Evolutionary conservation across 768 basidiomycete genomes (phyloP), one percentile per base, ranked within the genome.

Genomic region (Coprinopsis strossmayeri): DNA sequence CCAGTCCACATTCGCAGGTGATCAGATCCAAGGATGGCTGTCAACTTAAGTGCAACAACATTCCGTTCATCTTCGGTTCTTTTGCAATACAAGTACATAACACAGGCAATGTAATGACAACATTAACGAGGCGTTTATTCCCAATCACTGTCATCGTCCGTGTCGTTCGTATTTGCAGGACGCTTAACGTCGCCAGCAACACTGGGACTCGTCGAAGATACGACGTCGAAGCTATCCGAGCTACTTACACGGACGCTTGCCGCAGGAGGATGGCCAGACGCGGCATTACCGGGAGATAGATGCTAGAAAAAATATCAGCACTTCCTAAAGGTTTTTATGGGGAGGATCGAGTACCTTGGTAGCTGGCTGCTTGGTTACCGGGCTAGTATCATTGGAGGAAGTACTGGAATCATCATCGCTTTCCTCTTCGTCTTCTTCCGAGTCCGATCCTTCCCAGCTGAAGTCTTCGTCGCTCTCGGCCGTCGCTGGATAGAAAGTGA

Each of bases 401-500:
- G 10, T 32, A 3, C 30, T 32, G 9, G 30, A 32, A 15, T 32
- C 30, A 15, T 39, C 47, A n/a, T 23, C 39, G 20, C 17, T n/a
- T 12, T 47, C 34, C 20, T 26, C 25, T 9, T 9, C 12, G 17
- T 43, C 34, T 11, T 23, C 35, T 5, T 50, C 45, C 13, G 92
- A 90, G 53, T 90, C 91, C 44, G 92, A 91, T 51, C 90, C 90
- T 61, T 93, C 91, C 91, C 91, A 95, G 57, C 80, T 87, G 64
- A 95, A 92, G 50, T 90, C 85, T 27, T 94, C 92, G 38, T 95
- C 92, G 23, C 75, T 79, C 49, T 85, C 80, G 5, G 70, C 64
- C 2, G 81, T 71, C n/a, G 75, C 81, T 83, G 38, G n/a, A n/a
- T n/a, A n/a, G n/a, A n/a, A n/a, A n/a, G n/a, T n/a, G n/a, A n/a